phyloP scores from a whole-genome alignment of 75 land plant species.

The Pinus albicaulis region DNA sequence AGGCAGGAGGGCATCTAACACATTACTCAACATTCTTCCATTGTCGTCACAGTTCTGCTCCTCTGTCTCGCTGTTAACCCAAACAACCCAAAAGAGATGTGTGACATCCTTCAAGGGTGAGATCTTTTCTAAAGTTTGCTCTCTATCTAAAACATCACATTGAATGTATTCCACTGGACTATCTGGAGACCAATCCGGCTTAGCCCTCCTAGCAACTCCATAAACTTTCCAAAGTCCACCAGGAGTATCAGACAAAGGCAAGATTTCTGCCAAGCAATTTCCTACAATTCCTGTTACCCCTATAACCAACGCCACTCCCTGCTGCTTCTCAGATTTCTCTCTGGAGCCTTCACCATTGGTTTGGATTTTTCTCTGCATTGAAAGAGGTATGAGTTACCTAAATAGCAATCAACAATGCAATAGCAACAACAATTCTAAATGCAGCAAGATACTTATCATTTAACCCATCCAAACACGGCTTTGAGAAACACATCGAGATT shows the following conservation, averaged over 20 bases:
- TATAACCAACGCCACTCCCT: constrained; percentile 39
- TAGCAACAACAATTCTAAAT: too few species aligned
- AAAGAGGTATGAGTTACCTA: too few species aligned
- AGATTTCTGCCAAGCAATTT: constrained; percentile 61
- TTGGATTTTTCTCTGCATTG: background rate
- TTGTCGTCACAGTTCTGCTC: constrained; percentile 39
- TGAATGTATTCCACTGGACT: constrained; percentile 40
- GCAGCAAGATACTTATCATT: background rate
- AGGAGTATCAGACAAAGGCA: constrained; percentile 61
- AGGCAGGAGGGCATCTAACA: constrained; percentile 55
- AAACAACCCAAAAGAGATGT: constrained; percentile 75
- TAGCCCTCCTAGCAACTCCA: constrained; percentile 56
- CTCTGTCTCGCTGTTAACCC: constrained; percentile 41
- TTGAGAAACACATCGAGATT: too few species aligned
- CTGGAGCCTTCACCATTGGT: background rate
- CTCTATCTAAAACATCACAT: constrained; percentile 52
- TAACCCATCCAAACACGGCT: too few species aligned
- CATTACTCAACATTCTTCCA: constrained; percentile 57
- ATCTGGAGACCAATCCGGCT: constrained; percentile 16
- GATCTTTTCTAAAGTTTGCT: constrained; percentile 45
- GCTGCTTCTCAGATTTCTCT: background rate
- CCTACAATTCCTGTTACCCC: constrained; percentile 84
- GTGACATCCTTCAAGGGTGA: constrained; percentile 66
- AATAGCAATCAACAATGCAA: background rate
- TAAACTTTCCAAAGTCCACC: constrained; percentile 84